Conservation (phyloP, 1,284 basidiomycete species). For the Phellopilus nigrolimitatus region DNA sequence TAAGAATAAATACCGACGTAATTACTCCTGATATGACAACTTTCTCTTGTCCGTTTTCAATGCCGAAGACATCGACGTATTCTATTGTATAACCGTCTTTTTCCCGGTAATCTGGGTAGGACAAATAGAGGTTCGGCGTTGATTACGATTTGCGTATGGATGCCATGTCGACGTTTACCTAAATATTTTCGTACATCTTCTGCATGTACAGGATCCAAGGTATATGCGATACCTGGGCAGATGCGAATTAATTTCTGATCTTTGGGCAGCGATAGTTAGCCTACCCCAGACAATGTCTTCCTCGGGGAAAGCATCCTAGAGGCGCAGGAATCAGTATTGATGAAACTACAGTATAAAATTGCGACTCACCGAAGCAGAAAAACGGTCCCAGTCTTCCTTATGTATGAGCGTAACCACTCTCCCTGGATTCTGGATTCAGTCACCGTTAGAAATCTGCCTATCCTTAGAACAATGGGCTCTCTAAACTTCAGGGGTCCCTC, state of each 20-base stretch:
- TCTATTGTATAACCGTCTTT: slow-evolving; percentile 82
- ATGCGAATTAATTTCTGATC: not conserved
- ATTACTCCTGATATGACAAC: slow-evolving; percentile 52
- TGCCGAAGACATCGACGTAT: slow-evolving; percentile 53
- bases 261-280: not conserved
- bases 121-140: slow-evolving; percentile 1
- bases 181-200: slow-evolving; percentile 76
- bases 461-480: not conserved
- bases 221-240: slow-evolving; percentile 66
- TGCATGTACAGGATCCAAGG: slow-evolving; percentile 72
- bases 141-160: not conserved
- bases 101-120: slow-evolving; percentile 73
- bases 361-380: slow-evolving; percentile 53
- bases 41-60: slow-evolving; percentile 48
- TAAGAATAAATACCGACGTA: slow-evolving; percentile 11
- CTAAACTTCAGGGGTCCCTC: slow-evolving; percentile 70
- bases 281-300: slow-evolving; percentile 82
- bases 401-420: slow-evolving; percentile 87
- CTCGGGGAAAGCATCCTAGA: slow-evolving; percentile 68
- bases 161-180: slow-evolving; percentile 41
- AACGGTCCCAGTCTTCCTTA: slow-evolving; percentile 75
- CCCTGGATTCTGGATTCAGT: slow-evolving; percentile 74
- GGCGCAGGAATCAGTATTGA: not conserved
- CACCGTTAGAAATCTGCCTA: not conserved
- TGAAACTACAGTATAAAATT: not conserved